These are phyloP conservation scores for Ogataea wickerhamii DNA, from an alignment of 805 yeast genomes.

Conservation along the genomic window DNA sequence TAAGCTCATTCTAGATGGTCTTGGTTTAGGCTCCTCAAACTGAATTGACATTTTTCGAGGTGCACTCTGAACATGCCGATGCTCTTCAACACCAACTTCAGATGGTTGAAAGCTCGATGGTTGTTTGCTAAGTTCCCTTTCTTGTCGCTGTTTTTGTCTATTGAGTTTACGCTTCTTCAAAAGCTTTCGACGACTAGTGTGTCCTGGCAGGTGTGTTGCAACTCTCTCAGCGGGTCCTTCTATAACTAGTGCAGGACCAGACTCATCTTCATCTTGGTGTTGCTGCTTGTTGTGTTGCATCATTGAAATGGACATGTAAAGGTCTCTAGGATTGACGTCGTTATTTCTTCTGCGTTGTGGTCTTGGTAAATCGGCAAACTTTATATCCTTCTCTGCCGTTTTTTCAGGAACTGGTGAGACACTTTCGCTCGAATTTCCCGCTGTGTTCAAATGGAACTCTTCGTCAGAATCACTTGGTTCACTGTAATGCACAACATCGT, in stretches of 20 bases:
- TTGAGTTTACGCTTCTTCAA: constrained; percentile 1
- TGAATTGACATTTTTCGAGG: constrained; percentile 18
- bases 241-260: constrained; percentile 77
- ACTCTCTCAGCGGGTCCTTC: constrained; percentile 75
- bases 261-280: constrained; percentile 39
- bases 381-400: constrained; percentile 37
- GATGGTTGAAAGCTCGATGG: background rate
- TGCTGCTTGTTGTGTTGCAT: constrained; percentile 51
- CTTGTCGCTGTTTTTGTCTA: constrained; percentile 2
- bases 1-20: background rate
- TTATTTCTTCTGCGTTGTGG: constrained; percentile 40
- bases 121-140: constrained; percentile 13
- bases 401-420: background rate
- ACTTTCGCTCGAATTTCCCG: too few relatives aligned
- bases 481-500: constrained; percentile 32
- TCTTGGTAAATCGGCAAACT: constrained; percentile 58
- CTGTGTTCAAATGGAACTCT: background rate
- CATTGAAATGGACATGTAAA: constrained; percentile 80
- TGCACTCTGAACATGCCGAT: constrained; percentile 1
- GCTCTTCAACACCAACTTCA: background rate
- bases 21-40: constrained; percentile 16
- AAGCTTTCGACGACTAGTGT: constrained; percentile 13
- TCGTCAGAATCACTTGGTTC: constrained; percentile 41
- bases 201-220: constrained; percentile 26
- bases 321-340: constrained; percentile 77